Conservation (phyloP, 345 rosid genomes). For the Pugionium cornutum region DNA sequence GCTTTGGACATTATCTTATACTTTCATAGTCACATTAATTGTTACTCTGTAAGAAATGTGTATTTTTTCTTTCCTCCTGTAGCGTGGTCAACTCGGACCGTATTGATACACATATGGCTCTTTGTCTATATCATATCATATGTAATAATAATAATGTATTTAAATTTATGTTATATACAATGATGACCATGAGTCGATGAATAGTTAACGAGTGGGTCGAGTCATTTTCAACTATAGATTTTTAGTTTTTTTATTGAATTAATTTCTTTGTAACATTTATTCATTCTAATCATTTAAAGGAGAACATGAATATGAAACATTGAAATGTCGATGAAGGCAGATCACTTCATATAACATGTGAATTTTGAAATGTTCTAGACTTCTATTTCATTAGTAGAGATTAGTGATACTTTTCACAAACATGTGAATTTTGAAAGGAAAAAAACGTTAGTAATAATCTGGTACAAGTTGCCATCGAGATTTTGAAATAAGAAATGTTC, state of each 20-base stretch:
- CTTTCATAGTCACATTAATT: slow-evolving; percentile 27
- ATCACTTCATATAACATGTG: no score
- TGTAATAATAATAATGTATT: slow-evolving; percentile 1
- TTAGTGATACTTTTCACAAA: no score
- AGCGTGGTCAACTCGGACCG: slow-evolving; percentile 35
- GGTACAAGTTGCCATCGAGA: slow-evolving; percentile 44
- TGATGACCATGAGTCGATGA: slow-evolving; percentile 19
- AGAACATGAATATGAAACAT: slow-evolving; percentile 12
- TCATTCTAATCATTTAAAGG: background rate
- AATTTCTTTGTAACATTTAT: background rate
- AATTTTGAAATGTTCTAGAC: no score
- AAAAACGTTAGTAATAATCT: slow-evolving; percentile 20
- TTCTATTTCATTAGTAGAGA: no score
- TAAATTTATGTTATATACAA: background rate
- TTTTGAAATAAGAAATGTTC: slow-evolving; percentile 22
- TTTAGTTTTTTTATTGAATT: background rate
- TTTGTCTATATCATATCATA: background rate
- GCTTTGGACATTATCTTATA: background rate
- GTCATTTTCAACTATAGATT: slow-evolving; percentile 21
- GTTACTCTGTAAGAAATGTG: slow-evolving; percentile 11
- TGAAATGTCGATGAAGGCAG: background rate
- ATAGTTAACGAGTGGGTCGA: slow-evolving; percentile 19
- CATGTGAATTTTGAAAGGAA: background rate
- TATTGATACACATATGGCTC: background rate
- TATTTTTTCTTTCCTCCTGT: slow-evolving; percentile 13